Percentiles rank a stretch among this genome's conserved stretches.
These are phyloP conservation scores for Ophiocordyceps camponoti-floridani DNA, from an alignment of 2,329 filamentous ascomycete genomes.

Conservation along the genomic window DNA sequence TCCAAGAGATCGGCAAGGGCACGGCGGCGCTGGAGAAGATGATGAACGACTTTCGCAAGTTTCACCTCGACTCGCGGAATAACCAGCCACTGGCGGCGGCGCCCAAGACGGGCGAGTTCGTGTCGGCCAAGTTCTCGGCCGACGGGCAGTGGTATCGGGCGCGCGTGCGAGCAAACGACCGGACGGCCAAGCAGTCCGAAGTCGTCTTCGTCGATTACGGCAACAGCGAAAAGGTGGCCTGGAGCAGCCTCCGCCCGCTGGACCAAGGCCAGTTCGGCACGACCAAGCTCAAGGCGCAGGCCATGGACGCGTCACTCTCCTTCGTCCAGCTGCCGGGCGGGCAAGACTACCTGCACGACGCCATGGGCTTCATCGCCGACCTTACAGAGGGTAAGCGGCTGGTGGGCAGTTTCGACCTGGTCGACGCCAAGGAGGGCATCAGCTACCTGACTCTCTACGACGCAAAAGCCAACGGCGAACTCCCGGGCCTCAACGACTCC, in stretches of 20 bases:
- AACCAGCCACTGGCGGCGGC: conserved; percentile 52
- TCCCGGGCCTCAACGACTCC: conserved; percentile 49
- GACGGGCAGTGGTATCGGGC: conserved; percentile 94
- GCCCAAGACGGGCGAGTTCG: conserved; percentile 81
- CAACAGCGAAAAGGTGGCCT: conserved; percentile 78
- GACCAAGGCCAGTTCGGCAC: conserved; percentile 60
- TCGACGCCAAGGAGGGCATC: conserved; percentile 60
- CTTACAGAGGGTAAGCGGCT: conserved; percentile 59
- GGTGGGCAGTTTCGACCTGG: conserved; percentile 79
- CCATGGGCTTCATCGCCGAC: conserved; percentile 57
- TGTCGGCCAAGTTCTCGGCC: conserved; percentile 76
- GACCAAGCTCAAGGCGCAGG: conserved; percentile 74
- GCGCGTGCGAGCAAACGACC: conserved; percentile 80
- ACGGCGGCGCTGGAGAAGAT: conserved; percentile 71
- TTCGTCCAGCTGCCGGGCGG: conserved; percentile 77
- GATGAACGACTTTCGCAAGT: conserved; percentile 81
- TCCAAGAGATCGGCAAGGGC: conserved; percentile 78
- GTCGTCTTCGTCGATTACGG: conserved; percentile 93
- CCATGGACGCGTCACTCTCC: conserved; percentile 69
- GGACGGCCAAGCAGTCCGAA: conserved; percentile 72
- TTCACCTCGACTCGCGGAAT: conserved; percentile 75
- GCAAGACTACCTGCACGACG: conserved; percentile 68
- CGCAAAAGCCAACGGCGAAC: conserved; percentile 39
- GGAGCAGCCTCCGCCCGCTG: conserved; percentile 69
- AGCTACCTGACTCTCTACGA: conserved; percentile 83